Evolutionary conservation across 73 alveolate genomes (phyloP), one percentile per base, ranked within the genome.

Genomic region (Paramecium biaurelia): DNA sequence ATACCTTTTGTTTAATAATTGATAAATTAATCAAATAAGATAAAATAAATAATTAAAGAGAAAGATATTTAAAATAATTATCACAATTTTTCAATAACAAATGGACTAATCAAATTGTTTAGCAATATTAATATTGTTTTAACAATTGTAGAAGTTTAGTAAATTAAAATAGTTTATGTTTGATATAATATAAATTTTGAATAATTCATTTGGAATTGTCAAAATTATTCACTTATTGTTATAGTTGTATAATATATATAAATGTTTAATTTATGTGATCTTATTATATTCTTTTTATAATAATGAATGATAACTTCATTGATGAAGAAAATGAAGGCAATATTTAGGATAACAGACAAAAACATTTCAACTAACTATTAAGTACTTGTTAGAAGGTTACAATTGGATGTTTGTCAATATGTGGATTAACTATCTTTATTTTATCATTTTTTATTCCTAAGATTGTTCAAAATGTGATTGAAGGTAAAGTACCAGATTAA

Each of bases 361-460:
- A 53, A 18, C 68, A 53, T 53, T n/a, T 4, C 26, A 53, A 53
- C 23, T 53, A 53, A 53, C 5, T 53, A 18, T 53, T 53, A 4
- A 53, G 68, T 63, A 63, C 84, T 1, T 63, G 84, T 26, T 63
- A 63, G 45, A 63, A 63, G 2, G 84, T 63, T 32, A 26, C 84
- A 3, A 32, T 32, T 30, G 84, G 84, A 63, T 63, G 84, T 30
- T 26, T 63, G 21, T 30, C 84, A 3, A 24, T 63, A 30, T 11
- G 47, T 12, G 90, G 90, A 79, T 10, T 79, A 53, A 32, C 32
- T 4, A 10, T 79, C 11, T 79, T 79, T 45, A 47, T 79, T 9
- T 79, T 79, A 43, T 79, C 90, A 79, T 79, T 79, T 24, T 79
- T 79, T 41, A 11, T 79, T 7, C 74, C 90, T 12, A 14, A 24